A percentile compares a stretch with the other conserved stretches of the same genome.
These are phyloP conservation scores for Eucalyptus albens DNA, from an alignment of 345 rosid species.

Conservation along the genomic window DNA sequence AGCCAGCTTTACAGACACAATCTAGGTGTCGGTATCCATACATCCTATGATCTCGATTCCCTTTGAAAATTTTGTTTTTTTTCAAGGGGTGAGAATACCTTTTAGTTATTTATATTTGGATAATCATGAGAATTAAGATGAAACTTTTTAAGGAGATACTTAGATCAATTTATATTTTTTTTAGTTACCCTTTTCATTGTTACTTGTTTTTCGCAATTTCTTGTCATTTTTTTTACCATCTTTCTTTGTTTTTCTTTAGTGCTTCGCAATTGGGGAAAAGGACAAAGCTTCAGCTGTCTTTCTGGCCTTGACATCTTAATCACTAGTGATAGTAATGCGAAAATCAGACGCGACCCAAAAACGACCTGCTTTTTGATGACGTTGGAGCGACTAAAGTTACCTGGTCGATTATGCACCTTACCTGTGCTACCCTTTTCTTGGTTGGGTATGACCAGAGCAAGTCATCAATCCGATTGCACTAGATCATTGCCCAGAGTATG, in stretches of 20 bases:
- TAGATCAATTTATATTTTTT: not conserved
- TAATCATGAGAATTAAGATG: too few species aligned
- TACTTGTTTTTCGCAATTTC: not conserved
- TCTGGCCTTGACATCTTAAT: not conserved
- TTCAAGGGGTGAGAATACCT: not conserved
- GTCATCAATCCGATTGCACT: not conserved
- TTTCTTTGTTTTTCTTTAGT: not conserved
- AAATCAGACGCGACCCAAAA: not conserved
- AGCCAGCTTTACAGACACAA: rapidly evolving
- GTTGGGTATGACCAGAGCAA: not conserved
- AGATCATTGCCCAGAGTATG: not conserved
- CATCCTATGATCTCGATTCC: too few species aligned
- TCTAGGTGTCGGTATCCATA: too few species aligned
- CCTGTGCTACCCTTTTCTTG: not conserved
- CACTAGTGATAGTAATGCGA: not conserved
- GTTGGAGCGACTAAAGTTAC: not conserved
- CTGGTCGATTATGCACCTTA: not conserved
- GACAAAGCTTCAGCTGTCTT: not conserved
- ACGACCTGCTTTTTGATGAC: not conserved
- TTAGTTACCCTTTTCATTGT: not conserved
- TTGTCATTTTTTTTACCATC: not conserved
- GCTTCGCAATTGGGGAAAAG: not conserved
- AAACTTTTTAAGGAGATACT: too few species aligned
- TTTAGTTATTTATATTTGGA: too few species aligned
- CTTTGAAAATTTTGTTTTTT: too few species aligned